Evolutionary conservation across 1,139 yeast species (phyloP).

Genomic region (Petasospora rhodanensis): DNA sequence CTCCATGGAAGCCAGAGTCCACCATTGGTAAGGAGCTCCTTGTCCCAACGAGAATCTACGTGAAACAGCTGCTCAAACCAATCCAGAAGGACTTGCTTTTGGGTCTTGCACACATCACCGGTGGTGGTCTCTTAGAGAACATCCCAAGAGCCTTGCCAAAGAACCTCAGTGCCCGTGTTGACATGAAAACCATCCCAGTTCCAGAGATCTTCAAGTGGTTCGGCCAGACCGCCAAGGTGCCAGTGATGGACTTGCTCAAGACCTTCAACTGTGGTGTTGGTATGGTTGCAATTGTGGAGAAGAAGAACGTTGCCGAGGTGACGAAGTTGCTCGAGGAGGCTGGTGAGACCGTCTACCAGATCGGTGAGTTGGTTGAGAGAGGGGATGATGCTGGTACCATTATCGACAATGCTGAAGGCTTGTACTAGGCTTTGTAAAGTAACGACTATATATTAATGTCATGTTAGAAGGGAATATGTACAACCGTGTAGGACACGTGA

Average conservation of each 20-base stretch:
- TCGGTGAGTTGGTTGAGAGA: constrained; percentile 68
- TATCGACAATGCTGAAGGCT: constrained; percentile 55
- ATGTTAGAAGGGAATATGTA: not conserved
- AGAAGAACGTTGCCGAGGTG: constrained; percentile 56
- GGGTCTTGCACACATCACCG: constrained; percentile 96
- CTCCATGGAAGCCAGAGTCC: constrained; percentile 79
- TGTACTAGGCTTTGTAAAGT: constrained; percentile 33
- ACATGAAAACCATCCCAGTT: constrained; percentile 74
- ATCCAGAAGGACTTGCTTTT: constrained; percentile 63
- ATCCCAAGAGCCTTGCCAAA: constrained; percentile 92
- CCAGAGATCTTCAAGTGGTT: constrained; percentile 93
- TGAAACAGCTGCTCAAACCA: constrained; percentile 78
- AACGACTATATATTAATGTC: constrained; percentile 1
- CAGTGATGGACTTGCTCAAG: constrained; percentile 75
- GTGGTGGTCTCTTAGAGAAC: constrained; percentile 96
- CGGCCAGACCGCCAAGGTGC: constrained; percentile 87
- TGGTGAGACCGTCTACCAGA: constrained; percentile 73
- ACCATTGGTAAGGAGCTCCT: constrained; percentile 84
- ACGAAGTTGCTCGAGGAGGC: constrained; percentile 49
- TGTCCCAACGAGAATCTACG: constrained; percentile 91
- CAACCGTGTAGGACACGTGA: not conserved
- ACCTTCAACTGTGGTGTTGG: constrained; percentile 97
- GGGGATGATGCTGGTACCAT: constrained; percentile 45
- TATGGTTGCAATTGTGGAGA: constrained; percentile 82
- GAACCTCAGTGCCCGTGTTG: constrained; percentile 73